Conservation (phyloP, 1,139 yeast genomes). For the Saccharomyces hybrid region DNA sequence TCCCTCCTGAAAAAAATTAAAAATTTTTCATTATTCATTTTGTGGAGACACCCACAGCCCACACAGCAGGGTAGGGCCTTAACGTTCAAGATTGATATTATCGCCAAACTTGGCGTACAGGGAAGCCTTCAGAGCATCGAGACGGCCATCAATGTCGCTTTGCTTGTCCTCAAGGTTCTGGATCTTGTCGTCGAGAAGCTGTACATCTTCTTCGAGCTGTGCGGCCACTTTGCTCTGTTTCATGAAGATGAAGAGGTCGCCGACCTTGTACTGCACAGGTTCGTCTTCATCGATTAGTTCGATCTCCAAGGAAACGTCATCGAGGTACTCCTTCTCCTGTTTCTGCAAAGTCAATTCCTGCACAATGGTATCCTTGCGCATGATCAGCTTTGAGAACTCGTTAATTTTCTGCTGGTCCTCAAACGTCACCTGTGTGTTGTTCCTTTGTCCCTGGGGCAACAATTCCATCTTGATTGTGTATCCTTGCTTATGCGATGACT, state of each 20-base stretch:
- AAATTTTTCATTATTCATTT: not conserved
- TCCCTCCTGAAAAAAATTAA: not conserved
- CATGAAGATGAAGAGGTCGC: constrained; percentile 64
- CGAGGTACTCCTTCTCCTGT: constrained; percentile 79
- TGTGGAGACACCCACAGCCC: constrained; percentile 1
- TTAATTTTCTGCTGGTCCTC: constrained; percentile 88
- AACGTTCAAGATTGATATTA: constrained; percentile 73
- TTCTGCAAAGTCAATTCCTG: constrained; percentile 44
- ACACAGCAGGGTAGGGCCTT: constrained; percentile 1
- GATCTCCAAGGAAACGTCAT: constrained; percentile 76
- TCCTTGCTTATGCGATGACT: too few species aligned
- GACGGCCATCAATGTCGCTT: constrained; percentile 45
- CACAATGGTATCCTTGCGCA: constrained; percentile 53
- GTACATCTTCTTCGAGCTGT: constrained; percentile 55
- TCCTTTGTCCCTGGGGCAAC: constrained; percentile 59
- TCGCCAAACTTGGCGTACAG: constrained; percentile 86
- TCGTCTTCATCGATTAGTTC: constrained; percentile 75
- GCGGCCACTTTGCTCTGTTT: constrained; percentile 58
- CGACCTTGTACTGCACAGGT: constrained; percentile 56
- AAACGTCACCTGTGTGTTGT: constrained; percentile 74
- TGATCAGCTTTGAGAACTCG: constrained; percentile 73
- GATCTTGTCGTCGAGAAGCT: constrained; percentile 44
- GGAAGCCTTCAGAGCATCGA: constrained; percentile 56
- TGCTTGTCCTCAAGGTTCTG: constrained; percentile 41
- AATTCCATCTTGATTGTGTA: constrained; percentile 36